These are phyloP conservation scores for Misopates orontium DNA, from an alignment of 257 asterid genomes.

Conservation along the genomic window DNA sequence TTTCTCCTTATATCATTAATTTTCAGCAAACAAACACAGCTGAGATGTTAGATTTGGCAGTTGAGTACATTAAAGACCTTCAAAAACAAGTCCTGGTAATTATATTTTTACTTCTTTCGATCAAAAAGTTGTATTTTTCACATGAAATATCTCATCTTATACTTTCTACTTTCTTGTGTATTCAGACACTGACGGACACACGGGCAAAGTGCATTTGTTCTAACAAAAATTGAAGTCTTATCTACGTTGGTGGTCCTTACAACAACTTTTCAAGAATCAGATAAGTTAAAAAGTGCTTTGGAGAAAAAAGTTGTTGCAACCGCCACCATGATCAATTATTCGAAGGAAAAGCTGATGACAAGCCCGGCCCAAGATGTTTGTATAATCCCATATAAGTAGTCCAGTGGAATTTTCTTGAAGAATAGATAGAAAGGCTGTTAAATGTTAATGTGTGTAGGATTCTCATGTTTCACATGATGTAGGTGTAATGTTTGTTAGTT, in stretches of 20 bases:
- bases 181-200: slow-evolving; percentile 34
- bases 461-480: background rate
- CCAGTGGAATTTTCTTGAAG: slow-evolving; percentile 9
- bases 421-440: slow-evolving; percentile 3
- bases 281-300: too few species aligned
- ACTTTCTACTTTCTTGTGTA: slow-evolving; percentile 24
- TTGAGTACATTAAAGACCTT: slow-evolving; percentile 58
- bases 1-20: slow-evolving; percentile 16
- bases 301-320: background rate
- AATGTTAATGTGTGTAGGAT: slow-evolving; percentile 1
- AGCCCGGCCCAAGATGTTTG: background rate
- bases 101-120: slow-evolving; percentile 16
- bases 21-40: slow-evolving; percentile 67
- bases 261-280: too few species aligned
- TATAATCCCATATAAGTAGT: background rate
- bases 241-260: too few species aligned
- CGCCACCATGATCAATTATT: background rate
- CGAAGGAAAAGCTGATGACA: background rate
- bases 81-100: slow-evolving; percentile 58
- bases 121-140: slow-evolving; percentile 3
- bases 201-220: slow-evolving; percentile 49
- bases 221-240: slow-evolving; percentile 7
- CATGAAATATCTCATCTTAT: slow-evolving; percentile 26
- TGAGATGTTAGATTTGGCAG: slow-evolving; percentile 63
- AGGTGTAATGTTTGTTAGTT: background rate